Conservation (phyloP, 257 asterid genomes). For the Salvia rosmarinus region DNA sequence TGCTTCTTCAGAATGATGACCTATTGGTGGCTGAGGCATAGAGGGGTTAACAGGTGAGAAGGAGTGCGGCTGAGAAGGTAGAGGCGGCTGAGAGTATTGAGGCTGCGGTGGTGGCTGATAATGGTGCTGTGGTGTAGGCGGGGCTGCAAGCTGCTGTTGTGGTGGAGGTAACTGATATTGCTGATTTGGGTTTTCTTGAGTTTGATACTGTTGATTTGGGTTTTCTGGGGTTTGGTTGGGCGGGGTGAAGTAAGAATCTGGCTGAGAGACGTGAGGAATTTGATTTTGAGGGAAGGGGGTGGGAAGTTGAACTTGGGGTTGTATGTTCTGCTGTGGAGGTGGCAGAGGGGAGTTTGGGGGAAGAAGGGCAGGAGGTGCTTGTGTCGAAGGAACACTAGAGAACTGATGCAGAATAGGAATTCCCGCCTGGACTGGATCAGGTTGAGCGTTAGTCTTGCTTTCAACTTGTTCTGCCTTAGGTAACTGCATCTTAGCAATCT, state of each 20-base stretch:
- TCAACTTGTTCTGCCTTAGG: conserved; percentile 61
- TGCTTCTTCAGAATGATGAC: conserved; percentile 77
- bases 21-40: conserved; percentile 55
- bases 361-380: conserved; percentile 48
- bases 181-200: too few relatives aligned
- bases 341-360: conserved; percentile 61
- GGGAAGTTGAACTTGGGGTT: conserved; percentile 59
- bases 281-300: conserved; percentile 62
- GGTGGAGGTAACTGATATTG: conserved; percentile 46
- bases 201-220: too few relatives aligned
- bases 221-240: conserved; percentile 63
- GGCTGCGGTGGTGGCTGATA: conserved; percentile 57
- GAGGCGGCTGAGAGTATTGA: conserved; percentile 61
- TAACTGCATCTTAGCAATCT: conserved; percentile 65
- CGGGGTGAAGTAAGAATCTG: conserved; percentile 61
- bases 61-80: conserved; percentile 57
- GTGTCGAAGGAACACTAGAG: conserved; percentile 48
- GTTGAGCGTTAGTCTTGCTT: conserved; percentile 45
- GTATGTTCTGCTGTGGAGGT: conserved; percentile 55
- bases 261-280: conserved; percentile 56
- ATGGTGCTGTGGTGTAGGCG: conserved; percentile 49
- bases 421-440: conserved; percentile 52
- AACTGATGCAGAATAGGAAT: conserved; percentile 57
- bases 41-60: conserved; percentile 47
- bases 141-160: conserved; percentile 37